Percentiles rank a stretch among this genome's conserved stretches.
Conservation (phyloP, 768 basidiomycete genomes). For the Termitomyces sp. region DNA sequence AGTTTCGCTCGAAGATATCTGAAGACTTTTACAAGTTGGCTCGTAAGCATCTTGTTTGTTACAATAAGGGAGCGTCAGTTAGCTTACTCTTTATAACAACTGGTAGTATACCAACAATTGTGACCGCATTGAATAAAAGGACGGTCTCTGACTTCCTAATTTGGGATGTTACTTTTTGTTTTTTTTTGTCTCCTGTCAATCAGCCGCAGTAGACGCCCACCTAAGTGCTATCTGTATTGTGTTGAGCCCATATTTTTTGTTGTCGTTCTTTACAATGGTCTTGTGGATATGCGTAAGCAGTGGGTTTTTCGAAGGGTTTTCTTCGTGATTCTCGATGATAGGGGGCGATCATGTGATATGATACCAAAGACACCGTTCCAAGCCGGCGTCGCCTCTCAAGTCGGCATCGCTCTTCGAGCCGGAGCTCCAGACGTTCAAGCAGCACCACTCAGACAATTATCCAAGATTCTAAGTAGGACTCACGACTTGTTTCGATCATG, state of each 20-base stretch:
- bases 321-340: too few species aligned
- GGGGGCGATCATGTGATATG: too few species aligned
- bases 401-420: not conserved
- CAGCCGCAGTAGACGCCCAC: too few species aligned
- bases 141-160: too few species aligned
- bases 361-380: conserved; percentile 10
- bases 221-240: too few species aligned
- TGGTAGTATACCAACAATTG: not conserved
- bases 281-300: too few species aligned
- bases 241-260: too few species aligned
- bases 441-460: conserved; percentile 15
- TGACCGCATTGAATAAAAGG: not conserved
- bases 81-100: not conserved
- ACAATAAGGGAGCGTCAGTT: not conserved
- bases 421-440: conserved; percentile 17
- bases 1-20: not conserved
- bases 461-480: not conserved
- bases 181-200: not conserved
- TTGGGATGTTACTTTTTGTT: not conserved
- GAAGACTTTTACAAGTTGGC: not conserved
- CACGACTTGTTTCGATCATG: not conserved
- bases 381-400: conserved; percentile 5
- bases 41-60: not conserved
- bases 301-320: too few species aligned
- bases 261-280: too few species aligned